Base-by-base conservation (phyloP, 805 yeast species). In the Phaffomyces opuntiae region DNA sequence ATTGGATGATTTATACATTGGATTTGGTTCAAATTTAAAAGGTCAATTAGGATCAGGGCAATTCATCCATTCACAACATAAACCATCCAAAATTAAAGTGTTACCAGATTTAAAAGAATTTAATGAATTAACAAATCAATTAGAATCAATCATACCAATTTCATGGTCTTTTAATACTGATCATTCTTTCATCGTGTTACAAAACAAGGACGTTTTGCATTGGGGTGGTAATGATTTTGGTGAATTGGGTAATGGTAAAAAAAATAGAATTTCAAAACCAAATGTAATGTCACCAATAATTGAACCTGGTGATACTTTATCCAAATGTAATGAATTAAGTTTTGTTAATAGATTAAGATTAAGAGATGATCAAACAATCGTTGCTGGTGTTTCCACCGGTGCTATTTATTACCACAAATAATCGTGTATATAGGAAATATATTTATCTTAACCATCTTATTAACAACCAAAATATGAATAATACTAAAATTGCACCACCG, bases 161-260 rank as follows among this genome's bases (percentile, higher is more conserved):
- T 36, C 16, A 13, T 74, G 87, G 74, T 62, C 75, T 7, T 69
- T 79, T 19, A 95, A 96, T 5, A 65, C 66, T 9, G 80, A 80
- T 50, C 96, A 90, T 56, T 68, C 70, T 0, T 71, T 82, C 39
- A 75, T 82, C 11, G 77, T 79, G 9, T 65, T 85, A 46, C 63
- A 70, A 37, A 83, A 83, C 49, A 74, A 74, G 19, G 88, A 83
- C 56, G 83, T 88, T 19, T 61, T 83, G 35, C 75, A 68, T 6
- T 88, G 96, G 88, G 99, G 99, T 24, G 83, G 80, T 38, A 91
- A 90, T 63, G 84, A 80, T 56, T 69, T 53, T 54, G 95, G 91
- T 24, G 96, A 91, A 65, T 71, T 87, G 38, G 96, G 95, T 12
- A 87, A 81, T 57, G 95, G 96, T 27, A 84, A 83, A 56, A 70